Conservation (phyloP, 345 rosid species). For the Hibiscus syriacus region DNA sequence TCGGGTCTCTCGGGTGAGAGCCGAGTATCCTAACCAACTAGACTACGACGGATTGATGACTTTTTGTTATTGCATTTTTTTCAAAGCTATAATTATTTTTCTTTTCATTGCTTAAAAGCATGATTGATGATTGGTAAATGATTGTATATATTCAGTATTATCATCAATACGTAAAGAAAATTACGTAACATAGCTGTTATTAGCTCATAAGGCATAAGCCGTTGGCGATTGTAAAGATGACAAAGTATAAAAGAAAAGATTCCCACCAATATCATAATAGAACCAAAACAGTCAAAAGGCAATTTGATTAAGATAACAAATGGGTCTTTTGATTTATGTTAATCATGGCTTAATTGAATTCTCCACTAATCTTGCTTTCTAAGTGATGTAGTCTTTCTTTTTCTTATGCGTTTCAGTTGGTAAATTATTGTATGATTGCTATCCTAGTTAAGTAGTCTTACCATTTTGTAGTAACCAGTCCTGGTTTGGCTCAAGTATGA, state of each 20-base stretch:
- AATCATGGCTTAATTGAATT: too few species aligned
- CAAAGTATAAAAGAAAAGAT: too few species aligned
- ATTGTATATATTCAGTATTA: too few species aligned
- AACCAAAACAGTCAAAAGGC: too few species aligned
- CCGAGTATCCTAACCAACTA: constrained; percentile 69
- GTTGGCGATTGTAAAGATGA: constrained; percentile 13
- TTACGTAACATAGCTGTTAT: constrained; percentile 4
- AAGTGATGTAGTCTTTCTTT: neutral
- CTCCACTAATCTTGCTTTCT: too few species aligned
- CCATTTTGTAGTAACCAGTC: neutral
- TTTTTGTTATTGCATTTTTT: too few species aligned
- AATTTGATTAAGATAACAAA: too few species aligned
- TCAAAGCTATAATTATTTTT: too few species aligned
- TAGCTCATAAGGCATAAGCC: constrained; percentile 11
- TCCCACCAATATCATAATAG: too few species aligned
- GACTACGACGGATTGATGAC: constrained; percentile 16
- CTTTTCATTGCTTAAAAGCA: constrained; percentile 40
- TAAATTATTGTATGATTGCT: neutral
- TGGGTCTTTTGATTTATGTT: too few species aligned
- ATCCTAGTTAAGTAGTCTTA: neutral
- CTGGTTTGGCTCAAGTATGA: neutral
- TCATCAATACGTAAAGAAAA: neutral
- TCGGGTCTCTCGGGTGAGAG: constrained; percentile 74
- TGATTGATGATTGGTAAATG: constrained; percentile 2
- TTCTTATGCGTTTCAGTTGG: neutral